Evolutionary conservation across 495 filamentous ascomycete species (phyloP), one percentile per base, ranked within the genome.

Genomic region (Podospora conica): DNA sequence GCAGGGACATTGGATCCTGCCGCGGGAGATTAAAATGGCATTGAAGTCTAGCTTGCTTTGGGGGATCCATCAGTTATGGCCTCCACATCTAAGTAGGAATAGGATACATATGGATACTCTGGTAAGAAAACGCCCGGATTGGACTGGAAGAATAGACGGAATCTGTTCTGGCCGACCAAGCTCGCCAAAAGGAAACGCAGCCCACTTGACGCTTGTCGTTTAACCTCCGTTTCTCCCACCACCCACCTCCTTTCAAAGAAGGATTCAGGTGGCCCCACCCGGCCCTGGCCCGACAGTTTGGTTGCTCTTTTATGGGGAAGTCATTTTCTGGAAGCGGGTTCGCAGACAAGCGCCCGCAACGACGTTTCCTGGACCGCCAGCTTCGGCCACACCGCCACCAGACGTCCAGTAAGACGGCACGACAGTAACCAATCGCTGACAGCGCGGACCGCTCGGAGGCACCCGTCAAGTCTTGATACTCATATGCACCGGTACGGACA

Each of bases 211-310:
- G 40, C 40, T 48, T 48, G 40, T 48, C n/a, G 40, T 12, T 11
- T 40, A n/a, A 48, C 18, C 20, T 59, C 58, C 58, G 58, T 59
- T 59, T 59, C 27, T 31, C 58, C 8, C 40, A 48, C 40, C 5
- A 11, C 29, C 28, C 28, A 10, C 28, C 28, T 31, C 2, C 12
- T 31, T 31, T n/a, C 18, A 18, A 27, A 10, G 23, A 25, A 11
- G 54, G 9, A 22, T 11, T 18, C n/a, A n/a, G n/a, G n/a, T n/a
- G 27, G 63, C 63, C 63, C 63, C 63, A 58, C 63, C 25, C 54
- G 25, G 29, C 64, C 64, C 64, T 33, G 64, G 64, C 65, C 65
- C 65, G 60, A 67, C 65, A 67, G 65, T 58, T 22, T 67, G 65
- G 65, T 56, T 62, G 60, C 62, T 56, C n/a, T 21, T 59, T 65